phyloP scores from a whole-genome alignment of 148 eudicot genomes.

The Vaccinium macrocarpon region DNA sequence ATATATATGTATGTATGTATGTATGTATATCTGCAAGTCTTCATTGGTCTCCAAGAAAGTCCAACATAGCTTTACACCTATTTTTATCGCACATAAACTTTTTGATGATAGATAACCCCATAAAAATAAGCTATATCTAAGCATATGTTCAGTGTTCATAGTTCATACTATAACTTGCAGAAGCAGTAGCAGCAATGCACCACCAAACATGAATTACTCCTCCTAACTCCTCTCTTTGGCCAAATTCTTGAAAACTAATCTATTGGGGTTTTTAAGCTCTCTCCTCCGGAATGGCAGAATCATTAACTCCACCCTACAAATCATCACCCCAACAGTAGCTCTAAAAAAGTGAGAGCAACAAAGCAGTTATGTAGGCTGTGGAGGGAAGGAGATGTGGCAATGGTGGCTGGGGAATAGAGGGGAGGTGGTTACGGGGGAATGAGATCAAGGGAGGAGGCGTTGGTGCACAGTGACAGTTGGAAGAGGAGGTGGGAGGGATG shows the following conservation, averaged over 20 bases:
- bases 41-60: no score
- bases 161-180: background rate
- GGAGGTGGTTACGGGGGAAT: background rate
- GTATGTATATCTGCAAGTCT: no score
- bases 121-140: background rate
- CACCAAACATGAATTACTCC: background rate
- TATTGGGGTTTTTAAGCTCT: background rate
- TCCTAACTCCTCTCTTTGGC: background rate
- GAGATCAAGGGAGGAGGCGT: background rate
- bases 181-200: background rate
- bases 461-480: background rate
- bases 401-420: background rate
- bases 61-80: no score
- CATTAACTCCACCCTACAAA: background rate
- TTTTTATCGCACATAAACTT: background rate
- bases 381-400: background rate
- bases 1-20: no score
- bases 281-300: background rate
- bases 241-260: background rate
- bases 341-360: background rate
- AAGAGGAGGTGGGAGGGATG: constrained; percentile 4
- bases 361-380: background rate
- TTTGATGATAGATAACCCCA: background rate
- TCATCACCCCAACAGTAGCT: background rate
- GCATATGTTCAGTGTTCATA: no score